Percentiles rank a stretch among this genome's conserved stretches.
phyloP scores from a whole-genome alignment of 257 asterid genomes.

The Cinchona pubescens region DNA sequence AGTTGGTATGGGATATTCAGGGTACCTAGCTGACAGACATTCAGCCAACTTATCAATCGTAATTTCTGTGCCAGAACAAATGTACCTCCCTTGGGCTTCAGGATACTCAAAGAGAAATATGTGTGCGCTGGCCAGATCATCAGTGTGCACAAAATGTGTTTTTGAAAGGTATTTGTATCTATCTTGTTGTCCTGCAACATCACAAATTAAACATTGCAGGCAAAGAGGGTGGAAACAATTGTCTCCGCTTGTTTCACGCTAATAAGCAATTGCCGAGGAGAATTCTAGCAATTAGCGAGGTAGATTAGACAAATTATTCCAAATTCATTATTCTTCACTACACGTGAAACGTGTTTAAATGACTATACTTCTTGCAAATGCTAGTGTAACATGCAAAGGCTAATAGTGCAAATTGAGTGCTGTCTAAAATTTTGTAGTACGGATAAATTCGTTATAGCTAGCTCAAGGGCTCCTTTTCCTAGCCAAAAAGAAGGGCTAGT shows the following conservation, averaged over 20 bases:
- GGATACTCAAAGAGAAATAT: conserved; percentile 46
- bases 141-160: conserved; percentile 40
- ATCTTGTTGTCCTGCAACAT: conserved; percentile 31
- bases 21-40: conserved; percentile 38
- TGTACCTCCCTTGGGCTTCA: conserved; percentile 51
- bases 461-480: neutral
- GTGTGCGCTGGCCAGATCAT: conserved; percentile 61
- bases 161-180: conserved; percentile 12
- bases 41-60: conserved; percentile 28
- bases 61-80: conserved; percentile 37
- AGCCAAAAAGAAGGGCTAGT: too few relatives aligned
- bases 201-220: conserved; percentile 3
- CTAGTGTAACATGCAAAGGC: neutral
- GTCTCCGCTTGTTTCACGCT: neutral
- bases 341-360: neutral
- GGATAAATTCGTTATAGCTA: neutral
- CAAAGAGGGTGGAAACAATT: too few relatives aligned
- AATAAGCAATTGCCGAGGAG: too few relatives aligned
- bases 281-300: neutral
- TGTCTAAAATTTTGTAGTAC: too few relatives aligned
- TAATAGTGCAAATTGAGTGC: neutral
- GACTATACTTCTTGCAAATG: neutral
- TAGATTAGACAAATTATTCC: neutral
- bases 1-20: conserved; percentile 44
- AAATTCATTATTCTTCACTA: too few relatives aligned